These are phyloP conservation scores for Heterobasidion parviporum DNA, from an alignment of 1,284 basidiomycete genomes.

Conservation along the genomic window DNA sequence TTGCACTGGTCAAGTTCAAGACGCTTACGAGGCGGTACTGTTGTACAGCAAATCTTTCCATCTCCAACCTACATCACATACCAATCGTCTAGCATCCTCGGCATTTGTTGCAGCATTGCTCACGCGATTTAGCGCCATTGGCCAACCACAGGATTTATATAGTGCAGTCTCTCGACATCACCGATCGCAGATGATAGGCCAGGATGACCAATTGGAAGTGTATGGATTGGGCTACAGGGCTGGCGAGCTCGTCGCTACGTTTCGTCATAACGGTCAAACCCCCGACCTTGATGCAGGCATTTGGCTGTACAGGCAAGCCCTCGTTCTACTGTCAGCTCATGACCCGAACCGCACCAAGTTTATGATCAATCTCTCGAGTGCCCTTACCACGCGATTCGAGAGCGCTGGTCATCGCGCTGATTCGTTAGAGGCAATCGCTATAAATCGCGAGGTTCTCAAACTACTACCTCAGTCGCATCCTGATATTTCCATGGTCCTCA, in stretches of 20 bases:
- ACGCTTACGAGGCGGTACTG: neutral
- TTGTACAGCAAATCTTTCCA: neutral
- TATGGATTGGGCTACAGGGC: neutral
- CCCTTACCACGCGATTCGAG: neutral
- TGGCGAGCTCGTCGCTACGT: neutral
- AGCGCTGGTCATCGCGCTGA: neutral
- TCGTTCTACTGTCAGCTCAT: neutral
- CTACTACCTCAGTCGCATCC: neutral
- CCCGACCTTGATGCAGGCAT: neutral
- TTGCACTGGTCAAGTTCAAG: neutral
- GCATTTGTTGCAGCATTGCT: neutral
- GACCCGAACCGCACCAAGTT: neutral
- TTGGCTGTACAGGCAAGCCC: neutral
- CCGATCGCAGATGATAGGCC: neutral
- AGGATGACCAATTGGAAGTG: neutral
- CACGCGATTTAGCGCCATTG: neutral
- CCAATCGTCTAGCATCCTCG: neutral
- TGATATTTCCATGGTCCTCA: neutral
- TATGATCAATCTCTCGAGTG: neutral
- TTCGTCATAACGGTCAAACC: neutral
- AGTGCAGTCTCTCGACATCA: neutral
- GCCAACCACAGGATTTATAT: neutral
- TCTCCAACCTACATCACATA: neutral
- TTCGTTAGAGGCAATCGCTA: neutral
- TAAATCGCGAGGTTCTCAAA: neutral